Base-by-base conservation (phyloP, 176 grass and related monocot species). In the Tillandsia fasciculata region DNA sequence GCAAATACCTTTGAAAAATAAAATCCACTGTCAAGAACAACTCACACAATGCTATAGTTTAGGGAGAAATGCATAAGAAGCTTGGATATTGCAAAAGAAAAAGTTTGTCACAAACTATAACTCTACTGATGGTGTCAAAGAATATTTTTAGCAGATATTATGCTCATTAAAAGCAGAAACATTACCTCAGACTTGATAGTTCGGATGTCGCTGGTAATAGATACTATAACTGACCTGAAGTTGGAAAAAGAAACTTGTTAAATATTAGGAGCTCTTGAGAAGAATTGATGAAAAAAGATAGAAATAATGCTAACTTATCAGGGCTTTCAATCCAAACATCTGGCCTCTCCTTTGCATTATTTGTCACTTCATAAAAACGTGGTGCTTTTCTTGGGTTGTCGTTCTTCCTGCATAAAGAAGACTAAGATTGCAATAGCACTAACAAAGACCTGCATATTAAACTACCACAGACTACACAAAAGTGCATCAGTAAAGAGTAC, bases 281-380 rank as follows among this genome's bases (percentile, higher is more conserved):
- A 52, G 48, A 76, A 2, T 50, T 5, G 70, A 86, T 61, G 52
- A 67, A 17, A 51, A 66, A 77, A 11, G 70, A 73, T 69, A 10
- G 53, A 54, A 53, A 87, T 29, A 69, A 73, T 61, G 12, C 86
- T 72, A 78, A 96, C 93, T 96, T 96, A 73, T 92, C 93, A 81
- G 89, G 88, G 71, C 81, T 90, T 26, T 92, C 93, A 65, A 96
- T 96, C 93, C 93, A 92, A 81, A 96, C 93, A 89, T 96, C 93
- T 78, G 89, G 93, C 52, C 93, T 88, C 71, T 96, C 93, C 83
- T 96, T 96, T 61, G 79, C 87, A 83, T 92, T 83, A 84, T 92
- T 96, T 85, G 93, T 96, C 66, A 96, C 93, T 87, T 87, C 88
- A 74, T 90, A 96, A 83, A 91, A 96, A 23, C 26, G 80, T 72